These are phyloP conservation scores for Colletotrichum eremochloae DNA, from an alignment of 2,329 filamentous ascomycete genomes.

Conservation along the genomic window DNA sequence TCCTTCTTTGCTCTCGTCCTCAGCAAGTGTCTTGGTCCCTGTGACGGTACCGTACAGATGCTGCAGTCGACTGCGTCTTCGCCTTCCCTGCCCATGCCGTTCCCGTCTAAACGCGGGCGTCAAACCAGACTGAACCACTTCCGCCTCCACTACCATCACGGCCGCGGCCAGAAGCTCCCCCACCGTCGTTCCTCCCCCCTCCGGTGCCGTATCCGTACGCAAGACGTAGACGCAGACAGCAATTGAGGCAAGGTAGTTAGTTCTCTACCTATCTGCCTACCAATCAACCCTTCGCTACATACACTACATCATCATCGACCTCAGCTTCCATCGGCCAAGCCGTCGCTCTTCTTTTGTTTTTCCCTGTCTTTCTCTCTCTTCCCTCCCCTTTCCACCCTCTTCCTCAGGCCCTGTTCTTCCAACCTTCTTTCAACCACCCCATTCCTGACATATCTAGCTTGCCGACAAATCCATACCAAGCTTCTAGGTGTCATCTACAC, in stretches of 20 bases:
- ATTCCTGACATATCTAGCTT: conserved; percentile 11
- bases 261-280: not conserved
- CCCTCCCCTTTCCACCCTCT: conserved; percentile 8
- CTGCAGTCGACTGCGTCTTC: conserved; percentile 8
- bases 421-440: not conserved
- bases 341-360: conserved; percentile 14
- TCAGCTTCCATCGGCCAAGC: conserved; percentile 21
- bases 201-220: conserved; percentile 7
- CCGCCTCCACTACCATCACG: conserved; percentile 32
- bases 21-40: not conserved
- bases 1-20: conserved; percentile 7
- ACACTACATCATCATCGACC: conserved; percentile 39
- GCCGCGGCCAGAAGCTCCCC: conserved; percentile 35
- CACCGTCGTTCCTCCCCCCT: conserved; percentile 22
- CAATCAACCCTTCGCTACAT: conserved; percentile 15
- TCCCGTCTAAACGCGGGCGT: conserved; percentile 40
- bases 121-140: conserved; percentile 32
- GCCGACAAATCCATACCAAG: not conserved
- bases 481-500: conserved; percentile 32
- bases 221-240: conserved; percentile 11
- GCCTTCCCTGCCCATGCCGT: conserved; percentile 33
- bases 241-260: not conserved
- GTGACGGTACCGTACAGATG: conserved; percentile 7
- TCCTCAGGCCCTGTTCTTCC: not conserved
- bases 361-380: conserved; percentile 3